Base-by-base conservation (phyloP, 176 grass and related monocot genomes). In the Oryza glaberrima region DNA sequence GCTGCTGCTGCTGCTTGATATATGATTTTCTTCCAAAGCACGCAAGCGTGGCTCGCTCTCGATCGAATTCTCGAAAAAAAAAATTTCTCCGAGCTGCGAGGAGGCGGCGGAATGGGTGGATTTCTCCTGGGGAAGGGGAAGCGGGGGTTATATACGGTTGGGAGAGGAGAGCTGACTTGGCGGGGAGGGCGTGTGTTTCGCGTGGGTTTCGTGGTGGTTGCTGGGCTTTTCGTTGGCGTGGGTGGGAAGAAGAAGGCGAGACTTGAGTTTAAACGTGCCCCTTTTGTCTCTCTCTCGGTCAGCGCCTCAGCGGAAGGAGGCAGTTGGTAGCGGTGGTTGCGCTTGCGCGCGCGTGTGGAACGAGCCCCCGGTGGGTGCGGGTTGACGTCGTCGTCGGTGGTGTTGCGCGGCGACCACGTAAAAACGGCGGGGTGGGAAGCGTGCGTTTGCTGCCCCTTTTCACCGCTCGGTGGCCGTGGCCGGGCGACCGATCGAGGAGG, bases 261-360 rank as follows among this genome's bases (percentile, higher is more conserved):
- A 6, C 20, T 23, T 23, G 58, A 63, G 58, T 63, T 12, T 17
- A 75, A 80, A 80, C 65, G 77, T 51, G 77, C 26, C 26, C 45
- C 64, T 1, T 26, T 58, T 7, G 11, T 4, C 65, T 32, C 47
- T 17, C 28, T 30, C 28, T 1, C 47, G 40, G 46, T 47, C 56
- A 60, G 56, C 56, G 56, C 28, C 28, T 30, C 28, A 30, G 28
- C 28, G 28, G 28, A 30, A 30, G 28, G 28, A 30, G 28, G 28
- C 28, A 30, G 19, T 0, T 10, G 58, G 16, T 20, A 2, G 17
- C 6, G 54, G 54, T 58, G 17, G 54, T 58, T 58, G 17, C 17
- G 54, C 3, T 35, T 35, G 34, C 56, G 56, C 56, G 56, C 20
- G 35, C 35, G 35, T 0, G 56, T 22, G 19, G 56, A 63, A 63